Conservation (phyloP, 1,284 basidiomycete species). For the Grifola frondosa region DNA sequence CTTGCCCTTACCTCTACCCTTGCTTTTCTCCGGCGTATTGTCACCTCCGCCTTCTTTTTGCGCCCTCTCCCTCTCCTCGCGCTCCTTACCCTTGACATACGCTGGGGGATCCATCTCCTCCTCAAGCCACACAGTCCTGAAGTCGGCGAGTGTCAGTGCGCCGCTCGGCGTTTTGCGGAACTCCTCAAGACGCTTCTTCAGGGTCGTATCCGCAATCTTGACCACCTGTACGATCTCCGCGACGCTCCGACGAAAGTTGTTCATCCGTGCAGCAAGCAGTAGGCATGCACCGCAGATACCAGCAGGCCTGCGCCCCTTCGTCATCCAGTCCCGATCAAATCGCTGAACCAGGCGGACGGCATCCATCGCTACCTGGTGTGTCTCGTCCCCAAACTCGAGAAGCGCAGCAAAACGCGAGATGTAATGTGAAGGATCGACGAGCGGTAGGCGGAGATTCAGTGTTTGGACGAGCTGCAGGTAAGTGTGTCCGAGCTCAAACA, state of each 20-base stretch:
- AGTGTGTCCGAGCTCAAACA: conserved; percentile 95
- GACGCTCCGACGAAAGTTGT: conserved; percentile 90
- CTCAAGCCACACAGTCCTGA: conserved; percentile 89
- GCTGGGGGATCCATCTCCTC: conserved; percentile 91
- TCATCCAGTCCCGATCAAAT: conserved; percentile 98
- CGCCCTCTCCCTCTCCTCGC: conserved; percentile 60
- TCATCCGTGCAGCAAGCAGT: conserved; percentile 96
- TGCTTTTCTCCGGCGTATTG: conserved; percentile 29
- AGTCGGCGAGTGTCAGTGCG: conserved; percentile 86
- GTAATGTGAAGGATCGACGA: conserved; percentile 96
- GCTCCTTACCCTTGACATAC: conserved; percentile 74
- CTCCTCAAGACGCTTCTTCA: conserved; percentile 94
- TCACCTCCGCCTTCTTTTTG: conserved; percentile 36
- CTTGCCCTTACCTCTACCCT: conserved; percentile 41
- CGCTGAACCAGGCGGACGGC: conserved; percentile 93
- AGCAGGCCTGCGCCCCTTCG: conserved; percentile 90
- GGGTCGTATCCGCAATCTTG: conserved; percentile 94
- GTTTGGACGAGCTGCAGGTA: conserved; percentile 94
- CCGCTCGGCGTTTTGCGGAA: conserved; percentile 91
- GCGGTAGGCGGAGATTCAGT: conserved; percentile 84
- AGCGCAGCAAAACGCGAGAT: conserved; percentile 96
- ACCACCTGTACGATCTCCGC: conserved; percentile 98
- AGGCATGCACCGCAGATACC: conserved; percentile 97
- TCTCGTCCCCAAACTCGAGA: conserved; percentile 95
- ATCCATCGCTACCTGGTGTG: conserved; percentile 88